These are phyloP conservation scores for Ustilago trichophora DNA, from an alignment of 1,284 basidiomycete genomes.

Conservation along the genomic window DNA sequence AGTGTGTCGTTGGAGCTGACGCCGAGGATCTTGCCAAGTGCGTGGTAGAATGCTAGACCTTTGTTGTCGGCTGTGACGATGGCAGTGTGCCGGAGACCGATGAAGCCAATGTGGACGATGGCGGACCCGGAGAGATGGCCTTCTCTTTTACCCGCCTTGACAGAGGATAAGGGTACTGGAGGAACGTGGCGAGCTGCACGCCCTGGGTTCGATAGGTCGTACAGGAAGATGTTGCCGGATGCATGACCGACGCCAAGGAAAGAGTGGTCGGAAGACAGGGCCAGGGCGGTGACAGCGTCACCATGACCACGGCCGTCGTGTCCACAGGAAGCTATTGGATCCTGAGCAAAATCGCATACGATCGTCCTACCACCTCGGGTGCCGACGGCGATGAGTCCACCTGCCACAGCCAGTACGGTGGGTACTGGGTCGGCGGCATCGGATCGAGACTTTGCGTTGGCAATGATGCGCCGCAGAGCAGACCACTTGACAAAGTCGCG, in stretches of 20 bases:
- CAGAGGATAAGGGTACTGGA: conserved; percentile 75
- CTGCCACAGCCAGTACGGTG: conserved; percentile 79
- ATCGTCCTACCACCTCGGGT: conserved; percentile 80
- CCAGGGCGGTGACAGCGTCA: conserved; percentile 84
- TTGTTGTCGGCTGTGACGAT: conserved; percentile 89
- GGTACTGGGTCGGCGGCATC: conserved; percentile 72
- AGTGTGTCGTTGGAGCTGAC: conserved; percentile 94
- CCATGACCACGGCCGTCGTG: conserved; percentile 34
- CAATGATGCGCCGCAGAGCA: conserved; percentile 75
- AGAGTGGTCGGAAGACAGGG: conserved; percentile 91
- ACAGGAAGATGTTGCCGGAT: conserved; percentile 85
- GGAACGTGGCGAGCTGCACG: conserved; percentile 74
- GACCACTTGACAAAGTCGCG: conserved; percentile 82
- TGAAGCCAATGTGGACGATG: conserved; percentile 87
- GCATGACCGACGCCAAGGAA: conserved; percentile 89
- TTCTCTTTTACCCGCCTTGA: conserved; percentile 85
- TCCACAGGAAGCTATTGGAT: conserved; percentile 63
- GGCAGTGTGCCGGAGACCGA: conserved; percentile 91
- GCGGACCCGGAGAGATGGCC: conserved; percentile 85
- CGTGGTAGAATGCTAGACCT: conserved; percentile 94
- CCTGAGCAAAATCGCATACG: conserved; percentile 88
- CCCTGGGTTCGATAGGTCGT: conserved; percentile 77
- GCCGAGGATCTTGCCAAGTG: conserved; percentile 91
- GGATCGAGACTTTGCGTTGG: conserved; percentile 72
- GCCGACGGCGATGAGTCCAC: conserved; percentile 89